Percentiles rank a stretch among this genome's conserved stretches.
Evolutionary conservation across 805 yeast species (phyloP).

Genomic region (Starmerella bombicola): DNA sequence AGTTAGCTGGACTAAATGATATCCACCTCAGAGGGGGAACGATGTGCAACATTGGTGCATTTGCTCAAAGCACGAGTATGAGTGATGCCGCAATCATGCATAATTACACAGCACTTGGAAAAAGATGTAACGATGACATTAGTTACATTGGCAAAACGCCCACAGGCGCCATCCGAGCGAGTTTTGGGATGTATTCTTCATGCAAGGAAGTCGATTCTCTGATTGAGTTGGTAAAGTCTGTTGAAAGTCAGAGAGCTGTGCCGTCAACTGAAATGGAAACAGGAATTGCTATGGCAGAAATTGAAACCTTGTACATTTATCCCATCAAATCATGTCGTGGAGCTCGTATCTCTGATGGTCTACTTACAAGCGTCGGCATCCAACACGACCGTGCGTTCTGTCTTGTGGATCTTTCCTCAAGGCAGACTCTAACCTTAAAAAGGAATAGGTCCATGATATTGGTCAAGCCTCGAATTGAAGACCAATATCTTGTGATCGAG

Average conservation of each 20-base stretch:
- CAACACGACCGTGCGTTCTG: conserved; percentile 34
- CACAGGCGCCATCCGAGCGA: conserved; percentile 34
- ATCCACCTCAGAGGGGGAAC: conserved; percentile 35
- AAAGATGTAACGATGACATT: conserved; percentile 34
- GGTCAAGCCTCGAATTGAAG: conserved; percentile 27
- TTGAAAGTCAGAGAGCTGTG: background rate
- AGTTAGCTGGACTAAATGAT: conserved; percentile 25
- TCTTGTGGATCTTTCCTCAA: conserved; percentile 26
- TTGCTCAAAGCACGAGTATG: conserved; percentile 24
- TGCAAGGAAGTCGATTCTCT: conserved; percentile 29
- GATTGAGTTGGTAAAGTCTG: conserved; percentile 24
- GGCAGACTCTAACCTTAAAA: conserved; percentile 29
- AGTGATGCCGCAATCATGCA: conserved; percentile 25
- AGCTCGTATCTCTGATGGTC: conserved; percentile 22
- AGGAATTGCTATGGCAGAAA: background rate
- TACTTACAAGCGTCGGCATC: conserved; percentile 28
- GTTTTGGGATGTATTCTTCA: conserved; percentile 34
- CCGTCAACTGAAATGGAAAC: background rate
- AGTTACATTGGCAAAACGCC: conserved; percentile 32
- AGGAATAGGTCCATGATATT: conserved; percentile 29
- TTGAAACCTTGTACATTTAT: conserved; percentile 23
- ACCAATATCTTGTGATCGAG: background rate
- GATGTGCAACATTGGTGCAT: conserved; percentile 35
- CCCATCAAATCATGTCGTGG: conserved; percentile 38
- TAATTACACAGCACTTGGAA: conserved; percentile 29